phyloP scores from a whole-genome alignment of 2,329 filamentous ascomycete genomes.

The Claviceps cyperi region DNA sequence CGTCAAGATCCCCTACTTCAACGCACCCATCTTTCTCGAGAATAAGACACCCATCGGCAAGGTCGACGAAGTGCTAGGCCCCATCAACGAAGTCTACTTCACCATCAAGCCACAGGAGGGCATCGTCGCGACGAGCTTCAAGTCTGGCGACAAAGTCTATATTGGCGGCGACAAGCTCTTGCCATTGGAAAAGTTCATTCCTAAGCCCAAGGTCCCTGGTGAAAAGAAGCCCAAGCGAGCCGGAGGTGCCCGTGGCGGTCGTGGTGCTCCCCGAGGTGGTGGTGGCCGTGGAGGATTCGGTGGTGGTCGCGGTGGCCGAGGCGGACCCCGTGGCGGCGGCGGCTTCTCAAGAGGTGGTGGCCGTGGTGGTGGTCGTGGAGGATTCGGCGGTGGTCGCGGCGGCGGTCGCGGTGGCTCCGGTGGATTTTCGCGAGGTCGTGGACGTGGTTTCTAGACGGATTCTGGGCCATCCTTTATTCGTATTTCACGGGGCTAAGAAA shows the following conservation, averaged over 20 bases:
- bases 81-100: conserved; percentile 96
- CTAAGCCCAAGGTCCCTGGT: conserved; percentile 71
- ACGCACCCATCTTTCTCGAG: conserved; percentile 95
- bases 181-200: conserved; percentile 89
- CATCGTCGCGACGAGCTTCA: conserved; percentile 89
- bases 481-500: conserved; percentile 5
- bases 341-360: conserved; percentile 20
- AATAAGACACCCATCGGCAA: conserved; percentile 96
- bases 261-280: conserved; percentile 11
- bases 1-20: conserved; percentile 96
- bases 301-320: conserved; percentile 8
- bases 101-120: conserved; percentile 95
- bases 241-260: conserved; percentile 26
- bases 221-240: conserved; percentile 50
- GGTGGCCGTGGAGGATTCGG: conserved; percentile 18
- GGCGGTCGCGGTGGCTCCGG: conserved; percentile 13
- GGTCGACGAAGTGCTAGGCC: conserved; percentile 93
- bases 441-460: conserved; percentile 17
- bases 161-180: conserved; percentile 90
- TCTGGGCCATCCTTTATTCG: neutral
- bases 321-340: conserved; percentile 14
- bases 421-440: conserved; percentile 27
- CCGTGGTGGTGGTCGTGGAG: conserved; percentile 11
- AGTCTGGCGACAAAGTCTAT: conserved; percentile 93
- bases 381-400: conserved; percentile 10